A percentile compares a stretch with the other conserved stretches of the same genome.
Conservation (phyloP, 2,329 filamentous ascomycete species). For the Aspergillus chevalieri region DNA sequence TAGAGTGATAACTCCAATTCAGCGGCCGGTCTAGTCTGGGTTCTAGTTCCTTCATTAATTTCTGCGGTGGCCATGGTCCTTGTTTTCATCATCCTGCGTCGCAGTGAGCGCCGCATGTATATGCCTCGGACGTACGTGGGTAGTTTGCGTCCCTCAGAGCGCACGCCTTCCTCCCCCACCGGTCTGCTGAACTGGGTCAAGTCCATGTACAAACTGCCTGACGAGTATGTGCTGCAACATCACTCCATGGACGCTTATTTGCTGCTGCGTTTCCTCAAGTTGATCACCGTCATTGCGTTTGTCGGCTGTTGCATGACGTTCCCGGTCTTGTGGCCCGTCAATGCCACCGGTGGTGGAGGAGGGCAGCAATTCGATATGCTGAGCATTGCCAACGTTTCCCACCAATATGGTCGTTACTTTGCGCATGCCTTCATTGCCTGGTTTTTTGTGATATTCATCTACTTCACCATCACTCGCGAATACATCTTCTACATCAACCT, state of each 20-base stretch:
- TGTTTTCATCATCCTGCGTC: slow-evolving; percentile 48
- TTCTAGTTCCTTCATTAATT: slow-evolving; percentile 43
- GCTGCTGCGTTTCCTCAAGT: slow-evolving; percentile 80
- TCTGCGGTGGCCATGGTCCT: slow-evolving; percentile 41
- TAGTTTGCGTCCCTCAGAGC: slow-evolving; percentile 47
- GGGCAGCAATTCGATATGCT: slow-evolving; percentile 67
- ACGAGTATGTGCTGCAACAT: slow-evolving; percentile 79
- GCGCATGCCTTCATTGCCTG: slow-evolving; percentile 76
- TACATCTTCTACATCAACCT: slow-evolving; percentile 88
- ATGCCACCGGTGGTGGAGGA: slow-evolving; percentile 68
- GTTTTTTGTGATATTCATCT: slow-evolving; percentile 78
- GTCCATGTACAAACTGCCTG: slow-evolving; percentile 60
- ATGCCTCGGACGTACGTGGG: slow-evolving; percentile 52
- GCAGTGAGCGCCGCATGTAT: slow-evolving; percentile 46
- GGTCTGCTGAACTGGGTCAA: slow-evolving; percentile 63
- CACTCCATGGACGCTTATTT: slow-evolving; percentile 90
- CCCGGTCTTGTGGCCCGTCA: slow-evolving; percentile 83
- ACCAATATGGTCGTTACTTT: slow-evolving; percentile 62
- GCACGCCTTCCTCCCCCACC: slow-evolving; percentile 53
- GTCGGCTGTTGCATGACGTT: slow-evolving; percentile 79
- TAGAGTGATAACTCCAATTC: slow-evolving; percentile 25
- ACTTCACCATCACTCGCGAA: slow-evolving; percentile 82
- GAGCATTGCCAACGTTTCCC: slow-evolving; percentile 67
- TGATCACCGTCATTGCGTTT: slow-evolving; percentile 70
- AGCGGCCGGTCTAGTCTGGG: slow-evolving; percentile 43